Base-by-base conservation (phyloP, 257 asterid genomes). In the Solanum chmielewskii region DNA sequence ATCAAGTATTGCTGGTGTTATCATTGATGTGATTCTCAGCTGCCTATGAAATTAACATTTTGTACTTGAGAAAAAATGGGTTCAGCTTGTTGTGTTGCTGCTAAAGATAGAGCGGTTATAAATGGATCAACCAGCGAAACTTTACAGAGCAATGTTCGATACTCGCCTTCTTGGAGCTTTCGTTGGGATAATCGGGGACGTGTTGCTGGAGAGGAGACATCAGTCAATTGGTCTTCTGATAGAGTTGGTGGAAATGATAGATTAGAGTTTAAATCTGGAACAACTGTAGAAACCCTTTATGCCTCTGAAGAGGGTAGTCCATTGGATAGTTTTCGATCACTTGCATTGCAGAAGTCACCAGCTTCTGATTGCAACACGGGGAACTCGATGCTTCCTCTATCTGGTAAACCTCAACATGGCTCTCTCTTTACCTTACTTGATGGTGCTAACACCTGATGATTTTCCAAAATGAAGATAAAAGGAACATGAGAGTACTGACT, bases 11-110 rank as follows among this genome's bases (percentile, higher is more conserved):
- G 82, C 86, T 75, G 87, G 41, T 85, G 77, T 69, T 77, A 56
- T 83, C 33, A 33, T 83, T 76, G 74, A 80, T 71, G 85, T 73
- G 84, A 75, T 69, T 84, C 23, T 41, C 56, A 78, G 85, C 86
- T 88, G 87, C 87, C 77, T 52, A n/a, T 71, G 86, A 56, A 68
- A 64, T 75, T 87, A 37, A 86, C 80, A 47, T 80, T 85, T 85
- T 86, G 83, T 37, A 77, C 86, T 91, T 89, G 91, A 94, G 89
- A 86, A 86, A 92, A 87, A 86, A 97, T 97, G 99, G 99, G 99
- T 39, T 95, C 99, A 87, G 99, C 95, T 75, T 97, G 99, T 90
- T 97, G 99, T 91, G 97, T 97, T 83, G 99, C 98, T 89, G 95
- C 98, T 69, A 95, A 86, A 92, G 94, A 94, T 90, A 90, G 93